Conservation (phyloP, 2,329 filamentous ascomycete species). For the Incumbomyces delicatus region DNA sequence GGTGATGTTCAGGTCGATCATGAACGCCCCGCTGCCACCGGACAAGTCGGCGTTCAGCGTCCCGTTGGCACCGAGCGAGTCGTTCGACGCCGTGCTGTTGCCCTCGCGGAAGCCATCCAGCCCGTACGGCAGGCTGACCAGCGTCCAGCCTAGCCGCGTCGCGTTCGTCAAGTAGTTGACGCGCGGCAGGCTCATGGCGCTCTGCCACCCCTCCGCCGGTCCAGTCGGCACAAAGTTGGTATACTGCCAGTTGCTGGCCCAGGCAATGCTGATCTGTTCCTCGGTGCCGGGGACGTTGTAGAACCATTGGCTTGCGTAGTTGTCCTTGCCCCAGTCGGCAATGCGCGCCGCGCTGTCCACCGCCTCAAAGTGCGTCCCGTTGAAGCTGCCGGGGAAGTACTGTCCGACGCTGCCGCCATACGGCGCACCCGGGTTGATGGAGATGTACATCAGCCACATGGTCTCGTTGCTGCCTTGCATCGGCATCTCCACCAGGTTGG, state of each 20-base stretch:
- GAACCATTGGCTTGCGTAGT: constrained; percentile 47
- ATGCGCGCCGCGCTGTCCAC: constrained; percentile 20
- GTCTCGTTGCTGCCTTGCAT: constrained; percentile 25
- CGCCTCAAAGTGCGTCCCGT: constrained; percentile 48
- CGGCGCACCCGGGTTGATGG: constrained; percentile 29
- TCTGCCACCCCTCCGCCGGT: constrained; percentile 43
- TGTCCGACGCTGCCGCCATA: constrained; percentile 23
- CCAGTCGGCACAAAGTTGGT: constrained; percentile 45
- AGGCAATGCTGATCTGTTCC: constrained; percentile 42
- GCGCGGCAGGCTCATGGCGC: constrained; percentile 44
- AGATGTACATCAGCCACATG: constrained; percentile 24
- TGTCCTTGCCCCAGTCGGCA: constrained; percentile 26
- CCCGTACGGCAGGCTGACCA: constrained; percentile 44
- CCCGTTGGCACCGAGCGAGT: constrained; percentile 37
- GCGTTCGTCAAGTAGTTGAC: constrained; percentile 43
- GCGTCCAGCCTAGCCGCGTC: constrained; percentile 41
- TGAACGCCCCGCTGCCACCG: constrained; percentile 3
- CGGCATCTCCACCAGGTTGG: constrained; percentile 50
- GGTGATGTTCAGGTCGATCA: constrained; percentile 38
- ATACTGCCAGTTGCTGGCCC: constrained; percentile 55
- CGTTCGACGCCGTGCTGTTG: constrained; percentile 21
- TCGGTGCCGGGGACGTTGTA: constrained; percentile 32
- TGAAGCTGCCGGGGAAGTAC: constrained; percentile 44
- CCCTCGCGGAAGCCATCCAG: constrained; percentile 36
- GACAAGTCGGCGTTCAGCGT: constrained; percentile 38